Evolutionary conservation across 768 basidiomycete species (phyloP).

Genomic region (Podaxis pistillaris): DNA sequence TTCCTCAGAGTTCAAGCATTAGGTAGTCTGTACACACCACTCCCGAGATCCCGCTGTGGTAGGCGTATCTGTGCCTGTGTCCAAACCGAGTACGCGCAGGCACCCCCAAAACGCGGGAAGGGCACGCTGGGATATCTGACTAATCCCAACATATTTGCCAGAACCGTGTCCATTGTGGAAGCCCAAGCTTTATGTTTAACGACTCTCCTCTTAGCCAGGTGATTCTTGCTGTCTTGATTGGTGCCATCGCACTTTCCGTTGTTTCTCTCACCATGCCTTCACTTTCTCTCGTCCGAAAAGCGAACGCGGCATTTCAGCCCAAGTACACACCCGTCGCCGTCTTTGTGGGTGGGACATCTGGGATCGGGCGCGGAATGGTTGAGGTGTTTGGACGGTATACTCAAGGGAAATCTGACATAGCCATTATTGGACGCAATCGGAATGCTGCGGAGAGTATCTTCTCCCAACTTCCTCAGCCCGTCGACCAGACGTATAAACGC

Average conservation of each 20-base stretch:
- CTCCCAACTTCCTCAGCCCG: slow-evolving; percentile 31
- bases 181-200: background rate
- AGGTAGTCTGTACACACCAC: too few relatives aligned
- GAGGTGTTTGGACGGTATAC: slow-evolving; percentile 38
- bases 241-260: background rate
- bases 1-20: too few relatives aligned
- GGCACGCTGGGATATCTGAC: background rate
- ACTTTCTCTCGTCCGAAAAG: slow-evolving; percentile 21
- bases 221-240: background rate
- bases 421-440: slow-evolving; percentile 43
- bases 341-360: slow-evolving; percentile 35
- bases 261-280: slow-evolving; percentile 19
- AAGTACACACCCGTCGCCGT: slow-evolving; percentile 26
- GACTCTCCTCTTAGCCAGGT: background rate
- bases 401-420: slow-evolving; percentile 42
- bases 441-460: slow-evolving; percentile 38
- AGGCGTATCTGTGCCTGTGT: too few relatives aligned
- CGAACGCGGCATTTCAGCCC: slow-evolving; percentile 25
- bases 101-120: too few relatives aligned
- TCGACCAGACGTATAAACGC: slow-evolving; percentile 22
- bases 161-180: background rate
- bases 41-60: too few relatives aligned
- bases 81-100: too few relatives aligned
- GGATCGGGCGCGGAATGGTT: slow-evolving; percentile 40
- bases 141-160: background rate